Evolutionary conservation across 495 filamentous ascomycete species (phyloP).

Genomic region (Lasiosphaeria miniovina): DNA sequence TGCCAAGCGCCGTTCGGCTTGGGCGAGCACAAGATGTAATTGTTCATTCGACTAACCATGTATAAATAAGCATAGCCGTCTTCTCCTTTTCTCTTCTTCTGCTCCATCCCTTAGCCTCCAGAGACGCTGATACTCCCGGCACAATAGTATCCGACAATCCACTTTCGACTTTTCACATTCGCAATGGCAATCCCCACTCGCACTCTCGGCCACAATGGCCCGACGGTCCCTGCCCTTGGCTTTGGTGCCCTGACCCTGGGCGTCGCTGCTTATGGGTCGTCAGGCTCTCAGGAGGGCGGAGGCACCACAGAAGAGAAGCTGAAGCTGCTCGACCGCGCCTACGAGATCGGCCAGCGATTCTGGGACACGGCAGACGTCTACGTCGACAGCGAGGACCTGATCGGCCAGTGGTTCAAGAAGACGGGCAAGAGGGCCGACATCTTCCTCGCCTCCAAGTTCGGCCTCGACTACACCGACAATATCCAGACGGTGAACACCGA

Average conservation of each 20-base stretch:
- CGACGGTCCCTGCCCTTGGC: conserved; percentile 15
- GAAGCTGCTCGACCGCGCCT: conserved; percentile 16
- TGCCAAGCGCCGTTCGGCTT: too few relatives aligned
- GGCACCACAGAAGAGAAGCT: conserved; percentile 7
- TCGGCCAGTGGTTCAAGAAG: conserved; percentile 62
- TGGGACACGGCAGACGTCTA: conserved; percentile 84
- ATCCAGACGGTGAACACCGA: conserved; percentile 54
- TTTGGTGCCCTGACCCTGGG: conserved; percentile 20
- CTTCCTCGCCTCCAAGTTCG: conserved; percentile 65
- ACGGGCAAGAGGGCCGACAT: conserved; percentile 68
- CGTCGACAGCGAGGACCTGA: conserved; percentile 61
- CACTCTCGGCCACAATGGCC: conserved; percentile 16
- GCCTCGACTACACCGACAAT: conserved; percentile 25
- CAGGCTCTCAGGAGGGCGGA: neutral
- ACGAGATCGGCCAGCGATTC: conserved; percentile 37
- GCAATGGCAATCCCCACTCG: conserved; percentile 5
- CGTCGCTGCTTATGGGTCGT: conserved; percentile 5
- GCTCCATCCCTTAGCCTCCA: too few relatives aligned
- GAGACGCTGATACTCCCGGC: too few relatives aligned
- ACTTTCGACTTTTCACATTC: neutral
- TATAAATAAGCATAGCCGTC: too few relatives aligned
- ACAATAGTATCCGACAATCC: too few relatives aligned
- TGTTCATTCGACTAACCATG: too few relatives aligned
- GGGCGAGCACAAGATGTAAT: too few relatives aligned
- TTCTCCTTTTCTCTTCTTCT: too few relatives aligned